A percentile compares a stretch with the other conserved stretches of the same genome.
These are phyloP conservation scores for Tetrapisispora iriomotensis DNA, from an alignment of 805 yeast genomes.

Conservation along the genomic window DNA sequence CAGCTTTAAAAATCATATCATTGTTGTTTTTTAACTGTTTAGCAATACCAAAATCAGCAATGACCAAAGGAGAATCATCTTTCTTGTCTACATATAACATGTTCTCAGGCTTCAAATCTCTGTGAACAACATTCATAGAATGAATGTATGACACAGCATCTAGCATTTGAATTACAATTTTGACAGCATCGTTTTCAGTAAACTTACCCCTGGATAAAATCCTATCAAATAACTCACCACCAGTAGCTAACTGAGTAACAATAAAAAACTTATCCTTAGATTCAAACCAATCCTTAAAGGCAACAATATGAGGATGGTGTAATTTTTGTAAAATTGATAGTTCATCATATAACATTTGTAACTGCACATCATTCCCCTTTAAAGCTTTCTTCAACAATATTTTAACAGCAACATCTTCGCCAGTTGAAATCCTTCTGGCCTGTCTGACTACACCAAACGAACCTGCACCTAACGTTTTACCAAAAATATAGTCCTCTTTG, in stretches of 20 bases:
- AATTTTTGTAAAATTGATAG: conserved; percentile 56
- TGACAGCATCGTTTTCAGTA: conserved; percentile 81
- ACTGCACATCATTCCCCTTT: conserved; percentile 53
- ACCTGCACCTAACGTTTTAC: conserved; percentile 87
- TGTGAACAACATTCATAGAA: conserved; percentile 67
- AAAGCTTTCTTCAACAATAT: conserved; percentile 79
- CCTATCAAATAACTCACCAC: conserved; percentile 90
- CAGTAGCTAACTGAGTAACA: conserved; percentile 89
- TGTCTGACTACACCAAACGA: conserved; percentile 85
- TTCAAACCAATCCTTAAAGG: conserved; percentile 88
- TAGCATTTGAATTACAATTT: conserved; percentile 61
- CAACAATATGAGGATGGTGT: conserved; percentile 80
- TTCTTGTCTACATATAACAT: conserved; percentile 54
- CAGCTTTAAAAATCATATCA: conserved; percentile 58
- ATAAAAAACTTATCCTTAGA: conserved; percentile 84
- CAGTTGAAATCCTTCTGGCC: conserved; percentile 44
- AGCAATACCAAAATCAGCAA: conserved; percentile 96
- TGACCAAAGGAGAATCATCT: conserved; percentile 62
- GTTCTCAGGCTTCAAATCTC: conserved; percentile 93
- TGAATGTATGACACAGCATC: conserved; percentile 77
- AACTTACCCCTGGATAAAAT: conserved; percentile 72
- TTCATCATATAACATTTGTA: conserved; percentile 68
- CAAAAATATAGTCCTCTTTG: conserved; percentile 64
- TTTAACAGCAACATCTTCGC: conserved; percentile 80
- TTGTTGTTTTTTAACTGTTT: conserved; percentile 52